Base-by-base conservation (phyloP, 495 filamentous ascomycete genomes). In the Podospora pseudopauciseta region DNA sequence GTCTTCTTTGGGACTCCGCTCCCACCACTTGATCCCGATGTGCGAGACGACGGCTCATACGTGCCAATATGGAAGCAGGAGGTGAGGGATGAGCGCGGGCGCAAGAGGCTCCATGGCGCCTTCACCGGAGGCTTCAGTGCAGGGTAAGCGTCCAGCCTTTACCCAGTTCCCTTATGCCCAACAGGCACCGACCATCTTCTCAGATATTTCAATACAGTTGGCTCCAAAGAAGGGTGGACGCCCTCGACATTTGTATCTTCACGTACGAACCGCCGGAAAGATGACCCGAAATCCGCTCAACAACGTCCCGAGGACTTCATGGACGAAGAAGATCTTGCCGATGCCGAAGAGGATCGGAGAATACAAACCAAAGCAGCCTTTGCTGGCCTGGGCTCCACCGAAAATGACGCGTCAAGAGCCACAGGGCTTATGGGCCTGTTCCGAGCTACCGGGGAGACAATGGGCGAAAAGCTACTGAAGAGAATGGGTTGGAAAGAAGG, bases 111-210 rank as follows among this genome's bases (percentile, higher is more conserved):
- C 4, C 95, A 99, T 77, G 95, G 95, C 69, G 95, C 95, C 71
- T 99, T 99, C 73, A 98, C 94, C 18, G 95, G 95, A 70, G 95
- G 95, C 28, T 99, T 91, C 77, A 97, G 93, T 81, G 96, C 95
- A 80, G 95, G 95, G 90, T 93, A 87, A 80, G 86, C 72, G 58
- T 56, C 49, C 18, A 0, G 20, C 20, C 26, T 15, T n/a, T 18
- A 4, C 44, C 18, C 15, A 4, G 26, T 32, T 16, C 1, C 1
- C 15, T 57, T 39, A 44, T 20, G 23, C 30, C 13, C n/a, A 54
- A 44, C 63, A 71, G 20, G 60, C 53, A 5, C 9, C 16, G 23
- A 32, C 16, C 53, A 6, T 39, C 26, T 64, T 68, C 15, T 68
- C 70, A 96, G 92, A 69, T 97, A 99, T 78, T 98, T 95, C 82